These are phyloP conservation scores for Coriolopsis trogii DNA, from an alignment of 1,284 basidiomycete species.

Conservation along the genomic window DNA sequence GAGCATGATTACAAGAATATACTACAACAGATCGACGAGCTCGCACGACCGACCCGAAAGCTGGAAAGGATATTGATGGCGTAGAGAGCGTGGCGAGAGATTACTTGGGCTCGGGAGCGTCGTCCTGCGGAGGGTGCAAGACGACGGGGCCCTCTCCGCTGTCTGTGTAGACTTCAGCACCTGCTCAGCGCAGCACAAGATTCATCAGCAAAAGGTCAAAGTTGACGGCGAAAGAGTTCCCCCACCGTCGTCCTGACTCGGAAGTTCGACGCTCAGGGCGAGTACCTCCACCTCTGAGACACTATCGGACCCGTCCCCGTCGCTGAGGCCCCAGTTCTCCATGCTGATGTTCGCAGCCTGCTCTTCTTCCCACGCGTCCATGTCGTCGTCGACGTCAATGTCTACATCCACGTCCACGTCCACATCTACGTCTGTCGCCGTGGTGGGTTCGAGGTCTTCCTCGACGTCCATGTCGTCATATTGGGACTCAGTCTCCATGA, in stretches of 20 bases:
- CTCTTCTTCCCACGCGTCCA: slow-evolving; percentile 21
- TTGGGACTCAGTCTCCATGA: slow-evolving; percentile 35
- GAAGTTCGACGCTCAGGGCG: slow-evolving; percentile 17
- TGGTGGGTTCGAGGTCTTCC: slow-evolving; percentile 19
- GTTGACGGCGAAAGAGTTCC: not conserved
- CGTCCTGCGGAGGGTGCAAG: slow-evolving; percentile 11
- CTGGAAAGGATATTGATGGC: not conserved
- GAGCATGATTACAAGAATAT: not conserved
- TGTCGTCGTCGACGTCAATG: slow-evolving; percentile 2
- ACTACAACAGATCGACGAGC: not conserved
- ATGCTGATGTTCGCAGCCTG: slow-evolving; percentile 23
- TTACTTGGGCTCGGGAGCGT: slow-evolving; percentile 13
- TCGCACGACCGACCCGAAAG: too few species aligned
- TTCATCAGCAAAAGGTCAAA: not conserved
- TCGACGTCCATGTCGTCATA: slow-evolving; percentile 36
- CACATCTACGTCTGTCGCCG: slow-evolving; percentile 20
- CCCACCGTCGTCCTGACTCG: slow-evolving; percentile 20
- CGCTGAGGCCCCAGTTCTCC: slow-evolving; percentile 32
- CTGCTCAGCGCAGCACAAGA: not conserved
- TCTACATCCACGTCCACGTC: slow-evolving; percentile 24
- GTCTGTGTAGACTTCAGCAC: slow-evolving; percentile 20
- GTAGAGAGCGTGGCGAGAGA: not conserved
- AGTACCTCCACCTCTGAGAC: slow-evolving; percentile 27
- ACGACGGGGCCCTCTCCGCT: slow-evolving; percentile 13
- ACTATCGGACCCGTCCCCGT: slow-evolving; percentile 31